Base-by-base conservation (phyloP, 192 early-diverging fungal species). In the Linnemannia zychae region DNA sequence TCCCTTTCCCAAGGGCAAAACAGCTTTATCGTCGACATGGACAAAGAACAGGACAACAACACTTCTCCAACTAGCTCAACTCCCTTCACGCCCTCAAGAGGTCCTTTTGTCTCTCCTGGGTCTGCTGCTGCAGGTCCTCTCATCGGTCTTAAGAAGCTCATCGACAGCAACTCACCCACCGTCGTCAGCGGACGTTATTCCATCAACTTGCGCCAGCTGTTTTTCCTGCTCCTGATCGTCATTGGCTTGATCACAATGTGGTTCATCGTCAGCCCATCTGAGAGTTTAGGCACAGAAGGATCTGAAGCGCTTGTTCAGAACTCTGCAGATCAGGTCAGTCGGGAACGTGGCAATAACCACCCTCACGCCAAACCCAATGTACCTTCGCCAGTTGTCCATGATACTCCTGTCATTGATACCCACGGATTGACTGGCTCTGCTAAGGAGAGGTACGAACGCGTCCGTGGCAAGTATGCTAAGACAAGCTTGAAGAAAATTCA, bases 151-250 rank as follows among this genome's bases (percentile, higher is more conserved):
- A 75, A 79, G 63, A 67, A 65, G n/a, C 74, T 85, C n/a, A 53
- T 85, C n/a, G 71, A 79, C 31, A 53, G 70, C 33, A 85, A 85
- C 57, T 77, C 83, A 3, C 38, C 83, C 18, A 70, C 76, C 17
- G 83, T 85, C 20, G 63, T 85, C 74, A 85, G 68, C 46, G 83
- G 83, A 20, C 83, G 83, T 24, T 85, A 79, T 49, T 76, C 83
- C 17, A 68, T 85, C 74, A 85, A 79, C 74, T 72, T 79, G 37
- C 77, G 83, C 63, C 83, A 85, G 74, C 20, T 85, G 7, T 57
- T 85, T 15, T 31, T 75, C 50, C 77, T 85, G 28, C 33, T 85
- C 33, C 16, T 71, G 31, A 85, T 85, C 37, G 16, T 85, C 7
- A 53, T 72, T 34, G 46, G 46, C 34, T 4, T 85, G 38, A 67